Conservation (phyloP, 345 rosid species). For the Salix caprea region DNA sequence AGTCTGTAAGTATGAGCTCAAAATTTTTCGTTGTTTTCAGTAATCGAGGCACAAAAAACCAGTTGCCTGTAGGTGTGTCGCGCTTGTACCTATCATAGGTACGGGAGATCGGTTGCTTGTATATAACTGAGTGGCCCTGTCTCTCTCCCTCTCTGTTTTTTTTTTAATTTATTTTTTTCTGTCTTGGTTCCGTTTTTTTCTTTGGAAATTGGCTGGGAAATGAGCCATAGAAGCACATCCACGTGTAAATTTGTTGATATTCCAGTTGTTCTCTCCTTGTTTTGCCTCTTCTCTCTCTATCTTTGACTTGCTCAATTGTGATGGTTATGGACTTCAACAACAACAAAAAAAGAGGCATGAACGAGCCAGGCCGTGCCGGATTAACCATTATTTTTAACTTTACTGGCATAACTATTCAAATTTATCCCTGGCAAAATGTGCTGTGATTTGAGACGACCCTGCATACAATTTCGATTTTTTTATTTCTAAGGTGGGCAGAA, state of each 20-base stretch:
- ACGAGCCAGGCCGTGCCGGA: background rate
- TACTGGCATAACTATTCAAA: no score
- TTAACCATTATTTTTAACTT: background rate
- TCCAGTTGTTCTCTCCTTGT: background rate
- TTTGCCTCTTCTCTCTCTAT: background rate
- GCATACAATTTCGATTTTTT: background rate
- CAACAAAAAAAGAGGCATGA: background rate
- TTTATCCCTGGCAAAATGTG: no score
- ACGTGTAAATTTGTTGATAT: background rate
- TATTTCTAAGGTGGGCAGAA: no score
- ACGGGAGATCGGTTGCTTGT: conserved; percentile 4
- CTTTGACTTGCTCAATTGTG: background rate
- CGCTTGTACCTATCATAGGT: background rate
- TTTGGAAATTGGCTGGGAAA: conserved; percentile 7
- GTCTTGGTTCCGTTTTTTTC: background rate
- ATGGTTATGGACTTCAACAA: background rate
- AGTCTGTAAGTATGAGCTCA: conserved; percentile 6
- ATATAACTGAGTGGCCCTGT: conserved; percentile 4
- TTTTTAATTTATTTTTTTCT: background rate
- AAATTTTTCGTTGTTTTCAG: background rate
- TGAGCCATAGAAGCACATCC: background rate
- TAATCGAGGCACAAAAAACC: background rate
- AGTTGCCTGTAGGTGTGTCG: conserved; percentile 6
- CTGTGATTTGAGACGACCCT: background rate
- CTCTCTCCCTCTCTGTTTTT: background rate